Evolutionary conservation across 208 protist species (phyloP), one percentile per base, ranked within the genome.

Genomic region (Leishmania turanica): DNA sequence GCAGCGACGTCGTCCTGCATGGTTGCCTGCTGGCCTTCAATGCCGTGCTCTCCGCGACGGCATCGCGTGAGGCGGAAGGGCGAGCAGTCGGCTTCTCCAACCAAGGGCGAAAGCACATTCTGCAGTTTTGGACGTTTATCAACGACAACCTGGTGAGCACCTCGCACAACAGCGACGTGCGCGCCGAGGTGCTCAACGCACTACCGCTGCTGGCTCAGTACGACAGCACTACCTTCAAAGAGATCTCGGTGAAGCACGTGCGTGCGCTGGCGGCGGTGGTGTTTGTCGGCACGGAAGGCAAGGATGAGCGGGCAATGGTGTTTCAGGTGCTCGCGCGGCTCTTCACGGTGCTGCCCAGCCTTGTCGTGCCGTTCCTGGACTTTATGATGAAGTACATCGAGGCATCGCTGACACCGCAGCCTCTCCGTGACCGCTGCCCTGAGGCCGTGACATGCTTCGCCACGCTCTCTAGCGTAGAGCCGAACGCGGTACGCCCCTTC

Each of bases 361-460:
- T 94, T 53, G 88, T 97, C 65, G 81, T 87, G 24, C 73, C 84
- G 27, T 93, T 95, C 53, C 60, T 97, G 27, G 91, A 93, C 65
- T 86, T 81, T 66, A 92, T 95, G 84, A 96, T 98, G 91, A 83
- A 75, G 47, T 90, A 93, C 84, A 96, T 98, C 85, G 90, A 96
- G 77, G 75, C 84, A 24, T 92, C 89, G 62, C 85, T 98, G 40
- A 81, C 80, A 49, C 80, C 79, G 58, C 90, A 86, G 15, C 80
- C 83, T 24, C 84, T 91, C 37, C 86, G 90, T 65, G 89, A 88
- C 60, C 92, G 93, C 70, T 96, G 93, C 77, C 84, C 87, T 13
- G 92, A 92, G 83, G 95, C 93, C 8, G 92, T 95, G 17, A 89
- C 93, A 60, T 98, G 95, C 84, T 96, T 98, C 83, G 93, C 93